These are phyloP conservation scores for Ganoderma boninense DNA, from an alignment of 1,284 basidiomycete species.

Conservation along the genomic window DNA sequence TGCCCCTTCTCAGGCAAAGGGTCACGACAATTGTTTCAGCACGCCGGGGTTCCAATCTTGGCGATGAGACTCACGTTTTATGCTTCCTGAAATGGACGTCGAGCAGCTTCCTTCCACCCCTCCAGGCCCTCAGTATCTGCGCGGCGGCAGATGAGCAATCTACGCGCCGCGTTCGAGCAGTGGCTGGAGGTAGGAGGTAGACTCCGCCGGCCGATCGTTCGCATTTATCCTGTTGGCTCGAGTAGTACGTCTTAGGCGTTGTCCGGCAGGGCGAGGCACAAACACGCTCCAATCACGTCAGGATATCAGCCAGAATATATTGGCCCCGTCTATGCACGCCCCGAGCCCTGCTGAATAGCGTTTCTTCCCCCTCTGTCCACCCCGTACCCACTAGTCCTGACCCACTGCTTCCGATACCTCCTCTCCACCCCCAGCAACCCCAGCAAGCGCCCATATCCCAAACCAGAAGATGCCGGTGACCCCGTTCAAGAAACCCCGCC, in stretches of 20 bases:
- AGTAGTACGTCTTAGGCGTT: constrained; percentile 17
- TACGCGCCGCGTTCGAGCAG: constrained; percentile 16
- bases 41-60: background rate
- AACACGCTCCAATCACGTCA: constrained; percentile 30
- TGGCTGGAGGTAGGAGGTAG: constrained; percentile 14
- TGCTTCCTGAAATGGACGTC: background rate
- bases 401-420: background rate
- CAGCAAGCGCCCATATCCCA: constrained; percentile 4
- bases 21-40: constrained; percentile 1
- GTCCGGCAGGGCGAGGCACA: constrained; percentile 17
- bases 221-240: constrained; percentile 5
- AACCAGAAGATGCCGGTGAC: constrained; percentile 21
- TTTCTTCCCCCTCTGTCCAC: background rate
- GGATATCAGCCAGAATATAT: constrained; percentile 22
- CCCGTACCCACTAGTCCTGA: background rate
- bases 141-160: constrained; percentile 10
- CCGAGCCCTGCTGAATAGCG: constrained; percentile 5
- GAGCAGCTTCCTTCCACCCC: background rate
- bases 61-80: background rate
- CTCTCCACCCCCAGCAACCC: background rate
- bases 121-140: background rate
- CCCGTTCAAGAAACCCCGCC: constrained; percentile 29
- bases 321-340: constrained; percentile 7
- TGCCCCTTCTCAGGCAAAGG: background rate
- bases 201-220: constrained; percentile 17